Percentiles rank a stretch among this genome's conserved stretches.
Evolutionary conservation across 1,284 basidiomycete genomes (phyloP).

Genomic region (Ustilago lituana): DNA sequence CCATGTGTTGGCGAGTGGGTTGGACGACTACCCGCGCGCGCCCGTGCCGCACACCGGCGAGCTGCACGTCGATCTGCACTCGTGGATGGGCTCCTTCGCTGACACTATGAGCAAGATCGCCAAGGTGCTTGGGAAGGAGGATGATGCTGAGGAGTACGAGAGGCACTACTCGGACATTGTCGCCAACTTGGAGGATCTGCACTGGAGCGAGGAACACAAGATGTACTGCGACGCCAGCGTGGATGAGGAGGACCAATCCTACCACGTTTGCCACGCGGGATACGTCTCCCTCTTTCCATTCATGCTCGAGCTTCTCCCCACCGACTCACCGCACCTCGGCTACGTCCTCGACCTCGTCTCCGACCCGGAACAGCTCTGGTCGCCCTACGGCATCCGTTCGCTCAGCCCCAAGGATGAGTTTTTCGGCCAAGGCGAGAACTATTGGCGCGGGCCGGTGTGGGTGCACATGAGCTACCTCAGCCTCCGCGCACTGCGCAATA

Average conservation of each 20-base stretch:
- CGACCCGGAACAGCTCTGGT: slow-evolving; percentile 87
- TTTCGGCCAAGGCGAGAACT: slow-evolving; percentile 90
- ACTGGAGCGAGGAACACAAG: slow-evolving; percentile 86
- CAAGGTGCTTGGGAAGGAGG: slow-evolving; percentile 75
- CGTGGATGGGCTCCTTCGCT: slow-evolving; percentile 85
- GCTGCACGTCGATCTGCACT: slow-evolving; percentile 88
- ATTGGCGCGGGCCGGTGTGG: slow-evolving; percentile 97
- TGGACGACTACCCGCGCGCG: slow-evolving; percentile 92
- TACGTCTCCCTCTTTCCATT: slow-evolving; percentile 94
- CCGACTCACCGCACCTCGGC: slow-evolving; percentile 80
- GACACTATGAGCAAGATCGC: slow-evolving; percentile 63
- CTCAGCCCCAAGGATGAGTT: slow-evolving; percentile 83
- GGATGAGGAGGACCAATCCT: slow-evolving; percentile 85
- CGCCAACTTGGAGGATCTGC: slow-evolving; percentile 88
- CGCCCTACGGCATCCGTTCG: slow-evolving; percentile 85
- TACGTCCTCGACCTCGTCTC: slow-evolving; percentile 80
- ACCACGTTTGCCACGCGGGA: slow-evolving; percentile 87
- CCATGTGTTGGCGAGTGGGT: slow-evolving; percentile 89
- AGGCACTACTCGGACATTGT: slow-evolving; percentile 82
- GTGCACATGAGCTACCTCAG: slow-evolving; percentile 94
- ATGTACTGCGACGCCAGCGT: slow-evolving; percentile 94
- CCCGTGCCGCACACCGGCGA: slow-evolving; percentile 85
- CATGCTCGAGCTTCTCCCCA: slow-evolving; percentile 75
- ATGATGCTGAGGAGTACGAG: slow-evolving; percentile 79
- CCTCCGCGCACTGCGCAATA: slow-evolving; percentile 80